Conservation (phyloP, 1,284 basidiomycete genomes). For the Pterulicium gracile region DNA sequence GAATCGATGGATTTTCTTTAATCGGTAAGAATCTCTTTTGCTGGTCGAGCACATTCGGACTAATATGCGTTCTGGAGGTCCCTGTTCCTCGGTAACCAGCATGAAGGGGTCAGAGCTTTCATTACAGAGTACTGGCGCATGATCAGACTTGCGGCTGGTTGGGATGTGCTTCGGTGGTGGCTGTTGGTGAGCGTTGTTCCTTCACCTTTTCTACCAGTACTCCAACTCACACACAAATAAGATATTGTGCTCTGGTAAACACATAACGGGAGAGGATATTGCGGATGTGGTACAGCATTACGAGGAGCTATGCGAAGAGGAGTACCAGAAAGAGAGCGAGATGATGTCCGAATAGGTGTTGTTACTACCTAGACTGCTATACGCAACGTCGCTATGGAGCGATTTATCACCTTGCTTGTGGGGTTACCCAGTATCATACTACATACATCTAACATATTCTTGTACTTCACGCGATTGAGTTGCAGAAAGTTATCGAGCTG, state of each 20-base stretch:
- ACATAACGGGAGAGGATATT: conserved; percentile 33
- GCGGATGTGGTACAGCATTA: conserved; percentile 34
- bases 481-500: no score
- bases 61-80: conserved; percentile 21
- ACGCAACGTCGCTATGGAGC: no score
- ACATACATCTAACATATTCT: no score
- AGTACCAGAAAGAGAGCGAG: no score
- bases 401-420: no score
- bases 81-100: conserved; percentile 43
- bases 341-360: no score
- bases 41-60: conserved; percentile 1
- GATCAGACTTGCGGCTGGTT: conserved; percentile 59
- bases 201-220: background rate
- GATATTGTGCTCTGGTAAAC: conserved; percentile 36
- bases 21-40: conserved; percentile 31
- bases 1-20: conserved; percentile 59
- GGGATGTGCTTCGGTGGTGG: conserved; percentile 50
- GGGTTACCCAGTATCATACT: no score
- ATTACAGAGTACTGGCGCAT: conserved; percentile 48
- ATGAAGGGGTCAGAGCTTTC: conserved; percentile 39
- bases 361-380: no score
- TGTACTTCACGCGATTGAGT: no score
- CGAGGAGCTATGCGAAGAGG: conserved; percentile 31
- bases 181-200: conserved; percentile 35
- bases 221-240: conserved; percentile 13